Conservation (phyloP, 371 early-diverging fungal species). For the Mortierella sp. region DNA sequence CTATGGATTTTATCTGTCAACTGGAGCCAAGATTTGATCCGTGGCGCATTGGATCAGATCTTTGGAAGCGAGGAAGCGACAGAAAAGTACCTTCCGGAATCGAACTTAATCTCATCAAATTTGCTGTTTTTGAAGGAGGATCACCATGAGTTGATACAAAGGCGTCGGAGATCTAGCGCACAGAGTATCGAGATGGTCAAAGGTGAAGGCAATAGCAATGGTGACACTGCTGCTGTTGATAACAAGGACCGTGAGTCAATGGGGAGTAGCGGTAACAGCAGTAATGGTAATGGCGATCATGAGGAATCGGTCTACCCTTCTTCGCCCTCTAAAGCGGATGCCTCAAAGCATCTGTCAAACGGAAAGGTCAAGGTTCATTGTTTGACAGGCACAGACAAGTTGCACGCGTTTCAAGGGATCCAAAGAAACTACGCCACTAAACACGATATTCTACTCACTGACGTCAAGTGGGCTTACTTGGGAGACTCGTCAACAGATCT, state of each 20-base stretch:
- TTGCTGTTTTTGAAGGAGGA: conserved; percentile 33
- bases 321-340: neutral
- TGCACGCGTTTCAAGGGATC: conserved; percentile 42
- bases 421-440: conserved; percentile 32
- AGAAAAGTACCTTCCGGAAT: conserved; percentile 28
- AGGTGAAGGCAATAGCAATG: neutral
- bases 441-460: conserved; percentile 23
- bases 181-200: neutral
- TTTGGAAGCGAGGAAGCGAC: conserved; percentile 50
- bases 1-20: conserved; percentile 52
- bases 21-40: conserved; percentile 55
- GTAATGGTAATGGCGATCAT: neutral
- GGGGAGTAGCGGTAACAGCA: neutral
- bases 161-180: conserved; percentile 12
- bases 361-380: conserved; percentile 37
- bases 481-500: conserved; percentile 53
- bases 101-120: conserved; percentile 46
- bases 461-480: conserved; percentile 49
- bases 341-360: conserved; percentile 17
- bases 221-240: neutral
- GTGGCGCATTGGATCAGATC: conserved; percentile 52
- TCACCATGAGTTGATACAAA: conserved; percentile 30
- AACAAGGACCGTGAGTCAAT: neutral
- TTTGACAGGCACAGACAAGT: conserved; percentile 50
- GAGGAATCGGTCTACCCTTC: neutral